These are phyloP conservation scores for Trichoderma semiorbis DNA, from an alignment of 2,329 filamentous ascomycete genomes.

Conservation along the genomic window DNA sequence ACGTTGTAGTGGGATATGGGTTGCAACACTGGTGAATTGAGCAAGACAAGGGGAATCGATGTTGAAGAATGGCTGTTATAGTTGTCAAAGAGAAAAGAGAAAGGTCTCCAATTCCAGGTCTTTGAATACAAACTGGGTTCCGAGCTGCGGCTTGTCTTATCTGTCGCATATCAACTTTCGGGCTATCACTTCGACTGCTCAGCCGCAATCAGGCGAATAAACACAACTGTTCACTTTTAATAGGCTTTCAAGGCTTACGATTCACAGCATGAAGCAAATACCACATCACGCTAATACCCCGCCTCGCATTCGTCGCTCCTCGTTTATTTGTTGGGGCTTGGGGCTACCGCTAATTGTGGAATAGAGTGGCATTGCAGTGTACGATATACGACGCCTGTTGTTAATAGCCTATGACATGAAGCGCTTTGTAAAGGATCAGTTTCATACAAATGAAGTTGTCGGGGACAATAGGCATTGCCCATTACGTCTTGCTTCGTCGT, in stretches of 20 bases:
- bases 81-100: not conserved
- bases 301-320: not conserved
- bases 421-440: not conserved
- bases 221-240: not conserved
- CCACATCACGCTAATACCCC: not conserved
- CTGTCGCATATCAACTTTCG: not conserved
- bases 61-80: not conserved
- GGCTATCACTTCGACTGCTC: not conserved
- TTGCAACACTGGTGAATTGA: not conserved
- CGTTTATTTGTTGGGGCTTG: not conserved
- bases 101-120: not conserved
- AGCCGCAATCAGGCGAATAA: not conserved
- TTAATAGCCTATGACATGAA: not conserved
- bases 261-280: not conserved
- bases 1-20: not conserved
- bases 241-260: not conserved
- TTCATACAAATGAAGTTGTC: not conserved
- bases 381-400: not conserved
- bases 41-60: not conserved
- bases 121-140: not conserved
- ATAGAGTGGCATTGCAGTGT: not conserved
- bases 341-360: not conserved
- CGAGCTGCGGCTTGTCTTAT: not conserved
- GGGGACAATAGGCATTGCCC: not conserved
- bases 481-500: not conserved